Conservation (phyloP, 345 rosid genomes). For the Salix koriyanagi region DNA sequence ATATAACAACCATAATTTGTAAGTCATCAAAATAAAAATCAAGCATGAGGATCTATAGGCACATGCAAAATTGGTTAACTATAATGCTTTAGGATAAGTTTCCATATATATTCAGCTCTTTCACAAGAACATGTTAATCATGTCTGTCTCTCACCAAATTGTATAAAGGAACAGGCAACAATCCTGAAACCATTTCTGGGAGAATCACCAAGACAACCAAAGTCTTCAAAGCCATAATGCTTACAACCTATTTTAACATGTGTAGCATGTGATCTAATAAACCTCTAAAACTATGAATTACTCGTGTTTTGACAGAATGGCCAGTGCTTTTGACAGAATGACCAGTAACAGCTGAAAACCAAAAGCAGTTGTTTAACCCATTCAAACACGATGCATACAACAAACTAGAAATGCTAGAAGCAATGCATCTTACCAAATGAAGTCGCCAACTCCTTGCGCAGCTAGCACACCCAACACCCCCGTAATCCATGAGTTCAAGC, state of each 20-base stretch:
- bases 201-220: neutral
- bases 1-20: neutral
- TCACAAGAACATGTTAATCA: neutral
- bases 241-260: neutral
- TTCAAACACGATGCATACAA: neutral
- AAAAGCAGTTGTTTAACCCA: neutral
- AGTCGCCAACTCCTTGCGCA: conserved; percentile 44
- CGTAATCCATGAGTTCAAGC: conserved; percentile 65
- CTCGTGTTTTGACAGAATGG: neutral
- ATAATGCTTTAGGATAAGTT: neutral
- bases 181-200: neutral
- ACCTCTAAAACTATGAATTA: neutral
- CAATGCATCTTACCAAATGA: conserved; percentile 42
- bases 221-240: neutral
- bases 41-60: neutral
- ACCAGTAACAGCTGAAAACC: neutral
- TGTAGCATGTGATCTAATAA: neutral
- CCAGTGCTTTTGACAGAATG: neutral
- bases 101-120: conserved; percentile 1
- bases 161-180: neutral
- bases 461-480: conserved; percentile 68
- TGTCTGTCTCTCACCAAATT: neutral
- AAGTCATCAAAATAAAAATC: neutral
- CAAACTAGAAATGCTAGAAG: neutral
- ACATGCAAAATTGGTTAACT: neutral